Evolutionary conservation across 2,329 filamentous ascomycete species (phyloP).

Genomic region (Diaporthe ampelina): DNA sequence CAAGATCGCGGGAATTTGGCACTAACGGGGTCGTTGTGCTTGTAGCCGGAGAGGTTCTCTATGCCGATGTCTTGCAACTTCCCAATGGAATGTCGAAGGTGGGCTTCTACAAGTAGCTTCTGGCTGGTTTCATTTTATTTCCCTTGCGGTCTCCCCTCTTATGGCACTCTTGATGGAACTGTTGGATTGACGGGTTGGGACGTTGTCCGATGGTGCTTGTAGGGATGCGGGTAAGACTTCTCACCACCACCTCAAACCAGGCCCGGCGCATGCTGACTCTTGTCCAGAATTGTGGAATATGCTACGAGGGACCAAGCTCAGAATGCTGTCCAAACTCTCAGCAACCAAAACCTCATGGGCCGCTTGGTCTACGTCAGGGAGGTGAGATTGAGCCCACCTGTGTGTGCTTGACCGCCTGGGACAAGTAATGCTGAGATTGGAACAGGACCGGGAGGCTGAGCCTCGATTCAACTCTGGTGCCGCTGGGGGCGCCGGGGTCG

Average conservation of each 20-base stretch:
- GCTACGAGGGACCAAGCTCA: slow-evolving; percentile 99
- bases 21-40: slow-evolving; percentile 55
- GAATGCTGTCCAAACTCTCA: slow-evolving; percentile 95
- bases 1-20: slow-evolving; percentile 45
- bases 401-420: slow-evolving; percentile 12
- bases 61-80: slow-evolving; percentile 99
- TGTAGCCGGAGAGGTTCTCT: slow-evolving; percentile 97
- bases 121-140: slow-evolving; percentile 87
- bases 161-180: slow-evolving; percentile 79
- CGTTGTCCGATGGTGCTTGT: slow-evolving; percentile 89
- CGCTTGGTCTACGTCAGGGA: slow-evolving; percentile 98
- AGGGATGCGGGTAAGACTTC: slow-evolving; percentile 97
- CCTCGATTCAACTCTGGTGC: slow-evolving; percentile 91
- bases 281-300: slow-evolving; percentile 97
- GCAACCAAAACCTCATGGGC: slow-evolving; percentile 99
- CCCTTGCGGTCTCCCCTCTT: slow-evolving; percentile 71
- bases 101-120: slow-evolving; percentile 91
- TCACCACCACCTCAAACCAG: slow-evolving; percentile 19
- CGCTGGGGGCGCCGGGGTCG: slow-evolving; percentile 71
- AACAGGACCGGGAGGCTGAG: slow-evolving; percentile 95
- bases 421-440: slow-evolving; percentile 41
- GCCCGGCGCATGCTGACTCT: slow-evolving; percentile 49
- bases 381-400: slow-evolving; percentile 64
- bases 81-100: slow-evolving; percentile 99
- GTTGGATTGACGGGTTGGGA: slow-evolving; percentile 99